Evolutionary conservation across 1,284 basidiomycete species (phyloP).

Genomic region (Porogramme epimiltina): DNA sequence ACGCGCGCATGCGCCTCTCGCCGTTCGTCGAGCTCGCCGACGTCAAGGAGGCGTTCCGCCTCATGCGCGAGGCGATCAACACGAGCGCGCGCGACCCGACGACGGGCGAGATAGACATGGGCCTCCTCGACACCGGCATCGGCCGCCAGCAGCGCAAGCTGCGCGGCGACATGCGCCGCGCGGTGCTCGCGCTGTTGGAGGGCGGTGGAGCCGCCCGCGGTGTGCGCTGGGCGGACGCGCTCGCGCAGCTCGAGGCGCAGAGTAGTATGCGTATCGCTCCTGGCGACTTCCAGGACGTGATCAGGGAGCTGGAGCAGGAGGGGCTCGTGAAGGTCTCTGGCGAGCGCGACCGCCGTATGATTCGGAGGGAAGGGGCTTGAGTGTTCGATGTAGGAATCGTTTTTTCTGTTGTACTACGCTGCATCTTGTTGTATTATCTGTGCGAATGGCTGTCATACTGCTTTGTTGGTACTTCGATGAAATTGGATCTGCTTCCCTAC

Average conservation of each 20-base stretch:
- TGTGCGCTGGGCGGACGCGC: conserved; percentile 78
- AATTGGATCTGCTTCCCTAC: no score
- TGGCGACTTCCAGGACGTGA: conserved; percentile 81
- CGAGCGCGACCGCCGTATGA: conserved; percentile 82
- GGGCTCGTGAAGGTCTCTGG: conserved; percentile 84
- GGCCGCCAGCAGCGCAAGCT: conserved; percentile 82
- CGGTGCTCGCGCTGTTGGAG: conserved; percentile 72
- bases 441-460: neutral
- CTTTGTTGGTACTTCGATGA: no score
- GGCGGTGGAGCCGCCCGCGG: conserved; percentile 59
- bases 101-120: conserved; percentile 96
- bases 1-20: conserved; percentile 94
- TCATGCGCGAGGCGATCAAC: conserved; percentile 95
- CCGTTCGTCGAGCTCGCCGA: conserved; percentile 84
- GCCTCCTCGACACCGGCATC: conserved; percentile 92
- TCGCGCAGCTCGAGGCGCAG: conserved; percentile 77
- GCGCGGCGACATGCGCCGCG: conserved; percentile 84
- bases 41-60: conserved; percentile 87
- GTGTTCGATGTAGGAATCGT: neutral
- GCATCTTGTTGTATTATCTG: neutral
- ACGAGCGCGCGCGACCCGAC: conserved; percentile 93
- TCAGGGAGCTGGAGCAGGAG: conserved; percentile 80
- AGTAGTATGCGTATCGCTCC: conserved; percentile 77
- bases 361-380: conserved; percentile 51
- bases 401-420: neutral